Conservation (phyloP, 2,329 filamentous ascomycete genomes). For the Shiraia sp. region DNA sequence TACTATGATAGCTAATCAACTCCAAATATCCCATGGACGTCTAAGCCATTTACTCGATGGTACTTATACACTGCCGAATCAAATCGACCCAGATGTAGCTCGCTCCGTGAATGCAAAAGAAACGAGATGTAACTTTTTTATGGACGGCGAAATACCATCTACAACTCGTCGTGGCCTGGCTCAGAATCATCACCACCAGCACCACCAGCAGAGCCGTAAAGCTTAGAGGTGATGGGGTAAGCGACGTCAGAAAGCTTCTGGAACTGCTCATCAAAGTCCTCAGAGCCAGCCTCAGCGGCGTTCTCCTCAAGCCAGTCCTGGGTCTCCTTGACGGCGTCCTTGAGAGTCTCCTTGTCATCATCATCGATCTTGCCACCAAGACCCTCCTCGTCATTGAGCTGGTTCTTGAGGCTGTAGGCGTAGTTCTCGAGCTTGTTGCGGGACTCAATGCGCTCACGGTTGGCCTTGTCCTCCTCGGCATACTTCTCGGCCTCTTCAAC, state of each 20-base stretch:
- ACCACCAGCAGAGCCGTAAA: conserved; percentile 70
- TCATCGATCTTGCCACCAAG: conserved; percentile 98
- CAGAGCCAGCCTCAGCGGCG: conserved; percentile 77
- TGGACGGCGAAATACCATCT: conserved; percentile 17
- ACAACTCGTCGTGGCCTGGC: conserved; percentile 56
- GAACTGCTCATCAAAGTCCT: conserved; percentile 99
- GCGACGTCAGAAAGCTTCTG: conserved; percentile 97
- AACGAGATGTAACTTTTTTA: conserved; percentile 24
- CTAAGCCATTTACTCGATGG: conserved; percentile 25
- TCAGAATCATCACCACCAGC: conserved; percentile 71
- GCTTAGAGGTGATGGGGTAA: conserved; percentile 98
- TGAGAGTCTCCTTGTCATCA: conserved; percentile 95
- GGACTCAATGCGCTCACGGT: conserved; percentile 93
- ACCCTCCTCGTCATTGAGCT: conserved; percentile 94
- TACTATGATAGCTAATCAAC: conserved; percentile 20
- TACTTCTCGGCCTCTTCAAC: conserved; percentile 97
- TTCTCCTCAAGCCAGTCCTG: conserved; percentile 98
- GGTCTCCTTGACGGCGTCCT: conserved; percentile 96
- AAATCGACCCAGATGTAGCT: conserved; percentile 15
- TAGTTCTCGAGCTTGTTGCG: conserved; percentile 99
- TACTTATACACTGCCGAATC: conserved; percentile 34
- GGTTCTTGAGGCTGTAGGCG: conserved; percentile 98
- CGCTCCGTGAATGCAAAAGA: conserved; percentile 23
- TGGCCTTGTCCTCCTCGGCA: conserved; percentile 98
- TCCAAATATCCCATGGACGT: conserved; percentile 20